Base-by-base conservation (phyloP, 2,329 filamentous ascomycete species). In the Phaeosphaeriaceae sp. region DNA sequence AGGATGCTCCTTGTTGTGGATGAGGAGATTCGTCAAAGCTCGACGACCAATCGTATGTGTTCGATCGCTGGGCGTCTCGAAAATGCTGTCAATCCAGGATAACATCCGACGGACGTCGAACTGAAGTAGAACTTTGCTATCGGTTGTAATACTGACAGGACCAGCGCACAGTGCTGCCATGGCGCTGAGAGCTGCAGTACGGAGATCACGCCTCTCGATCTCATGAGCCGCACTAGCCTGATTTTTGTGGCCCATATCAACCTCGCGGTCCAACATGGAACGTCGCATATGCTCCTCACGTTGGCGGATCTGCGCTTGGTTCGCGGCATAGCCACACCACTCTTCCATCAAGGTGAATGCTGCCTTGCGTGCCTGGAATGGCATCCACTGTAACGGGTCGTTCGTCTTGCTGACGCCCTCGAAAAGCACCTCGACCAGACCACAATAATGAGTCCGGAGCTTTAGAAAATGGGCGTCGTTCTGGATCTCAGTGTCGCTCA, bases 331-430 rank as follows among this genome's bases (percentile, higher is more conserved):
- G 2, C 95, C 95, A 74, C 95, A 99, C 96, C 96, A 99, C 65
- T 98, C 94, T 78, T 99, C 95, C 93, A 99, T 98, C 48, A 99
- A 81, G 0, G 93, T 89, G 73, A 99, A 99, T 0, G 94, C 91
- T 5, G 95, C 97, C 74, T 97, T 97, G 42, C 96, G 86, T 13
- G 93, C 92, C 75, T 99, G 95, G 71, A 99, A 99, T 0, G 95
- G 93, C 87, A 99, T 95, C 94, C 95, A 99, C 31, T 92, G 86
- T 4, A 92, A 89, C 1, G 93, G 91, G 59, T 97, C 92, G 60
- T 88, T 89, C 0, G 92, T 92, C 51, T 89, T 86, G 67, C 94
- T 95, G 68, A 97, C 92, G 6, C 92, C 92, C 67, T 96, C 92
- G 65, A 97, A 99, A 0, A 99, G 82, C 58, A 93, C 91, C 73